Evolutionary conservation across 352 stramenopile species (phyloP).

Genomic region (Pythium chondricola): DNA sequence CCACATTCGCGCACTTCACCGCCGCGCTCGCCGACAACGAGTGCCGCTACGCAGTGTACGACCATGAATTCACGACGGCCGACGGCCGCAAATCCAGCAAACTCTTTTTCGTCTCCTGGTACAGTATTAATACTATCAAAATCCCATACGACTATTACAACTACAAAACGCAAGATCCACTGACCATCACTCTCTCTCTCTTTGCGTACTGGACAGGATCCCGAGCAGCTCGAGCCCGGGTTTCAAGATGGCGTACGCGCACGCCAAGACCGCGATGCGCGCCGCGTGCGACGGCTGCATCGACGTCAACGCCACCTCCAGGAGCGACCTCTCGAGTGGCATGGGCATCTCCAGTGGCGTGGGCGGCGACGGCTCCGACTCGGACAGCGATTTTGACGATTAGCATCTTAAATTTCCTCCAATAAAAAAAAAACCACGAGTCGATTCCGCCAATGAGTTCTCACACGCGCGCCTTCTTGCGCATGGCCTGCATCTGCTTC

Average conservation of each 20-base stretch:
- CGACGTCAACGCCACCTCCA: slow-evolving; percentile 71
- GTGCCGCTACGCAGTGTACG: slow-evolving; percentile 84
- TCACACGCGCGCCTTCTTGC: slow-evolving; percentile 52
- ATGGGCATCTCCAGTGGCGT: slow-evolving; percentile 59
- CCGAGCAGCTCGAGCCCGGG: slow-evolving; percentile 73
- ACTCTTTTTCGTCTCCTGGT: slow-evolving; percentile 85
- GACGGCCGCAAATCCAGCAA: slow-evolving; percentile 85
- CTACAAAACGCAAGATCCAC: not conserved
- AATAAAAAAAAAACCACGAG: too few relatives aligned
- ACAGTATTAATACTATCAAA: slow-evolving; percentile 3
- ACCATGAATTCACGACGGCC: slow-evolving; percentile 69
- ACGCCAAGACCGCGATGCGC: slow-evolving; percentile 80
- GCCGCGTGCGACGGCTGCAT: slow-evolving; percentile 70
- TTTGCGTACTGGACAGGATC: slow-evolving; percentile 34
- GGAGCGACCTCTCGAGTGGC: slow-evolving; percentile 63
- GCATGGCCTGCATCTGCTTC: slow-evolving; percentile 76
- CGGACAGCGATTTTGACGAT: slow-evolving; percentile 82
- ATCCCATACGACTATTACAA: too few relatives aligned
- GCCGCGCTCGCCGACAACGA: slow-evolving; percentile 67
- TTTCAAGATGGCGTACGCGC: slow-evolving; percentile 87
- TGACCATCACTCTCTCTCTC: not conserved
- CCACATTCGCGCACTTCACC: slow-evolving; percentile 50
- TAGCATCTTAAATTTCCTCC: too few relatives aligned
- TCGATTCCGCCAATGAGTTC: not conserved
- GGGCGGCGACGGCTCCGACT: slow-evolving; percentile 65